A percentile compares a stretch with the other conserved stretches of the same genome.
Evolutionary conservation across 495 filamentous ascomycete genomes (phyloP).

Genomic region (Immersiella caudata): DNA sequence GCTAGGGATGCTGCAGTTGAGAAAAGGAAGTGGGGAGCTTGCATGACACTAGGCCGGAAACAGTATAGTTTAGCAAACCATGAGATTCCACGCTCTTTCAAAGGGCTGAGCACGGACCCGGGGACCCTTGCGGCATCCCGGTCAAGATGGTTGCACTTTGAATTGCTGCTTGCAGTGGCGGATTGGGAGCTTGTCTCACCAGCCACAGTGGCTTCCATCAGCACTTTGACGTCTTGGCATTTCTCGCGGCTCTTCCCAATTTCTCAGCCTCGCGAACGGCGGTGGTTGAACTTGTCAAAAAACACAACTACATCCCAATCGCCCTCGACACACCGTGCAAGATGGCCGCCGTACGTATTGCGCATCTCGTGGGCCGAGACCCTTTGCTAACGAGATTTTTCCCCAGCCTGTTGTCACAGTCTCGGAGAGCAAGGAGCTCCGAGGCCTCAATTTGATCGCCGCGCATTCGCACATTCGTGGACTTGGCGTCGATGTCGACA

Average conservation of each 20-base stretch:
- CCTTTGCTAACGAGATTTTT: slow-evolving; percentile 9
- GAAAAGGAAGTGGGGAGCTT: background rate
- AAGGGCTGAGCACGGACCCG: background rate
- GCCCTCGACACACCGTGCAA: slow-evolving; percentile 17
- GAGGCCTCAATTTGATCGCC: slow-evolving; percentile 93
- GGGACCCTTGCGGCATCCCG: too few species aligned
- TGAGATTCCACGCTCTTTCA: background rate
- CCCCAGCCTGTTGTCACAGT: slow-evolving; percentile 85
- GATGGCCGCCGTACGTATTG: slow-evolving; percentile 44
- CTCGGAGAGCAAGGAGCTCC: slow-evolving; percentile 90
- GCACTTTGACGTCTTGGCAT: background rate
- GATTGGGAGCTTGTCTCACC: background rate
- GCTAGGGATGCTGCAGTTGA: background rate
- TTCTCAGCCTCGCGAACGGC: slow-evolving; percentile 26
- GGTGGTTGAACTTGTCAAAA: background rate
- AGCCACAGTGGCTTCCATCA: slow-evolving; percentile 18
- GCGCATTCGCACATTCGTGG: slow-evolving; percentile 98
- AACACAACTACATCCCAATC: slow-evolving; percentile 13
- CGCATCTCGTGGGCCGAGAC: background rate
- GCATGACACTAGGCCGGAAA: background rate
- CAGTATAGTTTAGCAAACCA: background rate
- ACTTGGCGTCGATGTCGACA: slow-evolving; percentile 89
- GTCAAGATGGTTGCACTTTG: too few species aligned
- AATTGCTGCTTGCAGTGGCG: too few species aligned
- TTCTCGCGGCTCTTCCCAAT: background rate